A percentile compares a stretch with the other conserved stretches of the same genome.
phyloP scores from a whole-genome alignment of 345 rosid species.

The Crucihimalaya himalaica region DNA sequence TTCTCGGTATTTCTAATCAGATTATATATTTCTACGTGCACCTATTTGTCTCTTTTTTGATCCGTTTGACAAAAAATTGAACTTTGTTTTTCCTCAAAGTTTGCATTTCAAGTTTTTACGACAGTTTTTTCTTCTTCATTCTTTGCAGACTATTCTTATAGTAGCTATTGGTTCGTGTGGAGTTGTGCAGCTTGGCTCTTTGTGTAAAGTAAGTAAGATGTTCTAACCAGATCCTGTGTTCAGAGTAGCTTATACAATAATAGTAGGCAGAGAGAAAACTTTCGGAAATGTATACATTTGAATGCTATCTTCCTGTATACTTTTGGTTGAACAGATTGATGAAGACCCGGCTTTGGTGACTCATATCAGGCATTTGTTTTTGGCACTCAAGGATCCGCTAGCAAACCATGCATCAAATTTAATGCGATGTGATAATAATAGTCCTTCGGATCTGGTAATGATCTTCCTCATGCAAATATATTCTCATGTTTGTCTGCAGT shows the following conservation, averaged over 20 bases:
- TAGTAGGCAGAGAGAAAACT: not conserved
- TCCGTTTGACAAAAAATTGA: not conserved
- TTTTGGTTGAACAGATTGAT: conserved; percentile 58
- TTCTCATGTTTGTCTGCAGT: not conserved
- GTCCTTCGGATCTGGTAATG: conserved; percentile 52
- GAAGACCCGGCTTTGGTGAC: conserved; percentile 70
- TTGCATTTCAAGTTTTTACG: not conserved
- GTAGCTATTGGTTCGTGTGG: conserved; percentile 78
- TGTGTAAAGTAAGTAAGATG: conserved; percentile 57
- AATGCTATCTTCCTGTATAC: conserved; percentile 12
- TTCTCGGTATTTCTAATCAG: not conserved
- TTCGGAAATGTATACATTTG: not conserved
- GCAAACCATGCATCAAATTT: conserved; percentile 45
- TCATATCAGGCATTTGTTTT: conserved; percentile 63
- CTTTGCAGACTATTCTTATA: conserved; percentile 66
- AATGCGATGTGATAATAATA: conserved; percentile 44
- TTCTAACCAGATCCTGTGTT: not conserved
- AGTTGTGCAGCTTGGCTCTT: conserved; percentile 90
- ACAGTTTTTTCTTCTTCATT: conserved; percentile 12
- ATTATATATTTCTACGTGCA: not conserved
- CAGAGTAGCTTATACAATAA: not conserved
- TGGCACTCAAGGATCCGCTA: conserved; percentile 56
- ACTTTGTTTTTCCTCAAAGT: conserved; percentile 11
- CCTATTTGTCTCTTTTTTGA: not conserved
- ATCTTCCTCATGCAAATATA: conserved; percentile 14